Conservation (phyloP, 768 basidiomycete genomes). For the Leccinum arenicola region DNA sequence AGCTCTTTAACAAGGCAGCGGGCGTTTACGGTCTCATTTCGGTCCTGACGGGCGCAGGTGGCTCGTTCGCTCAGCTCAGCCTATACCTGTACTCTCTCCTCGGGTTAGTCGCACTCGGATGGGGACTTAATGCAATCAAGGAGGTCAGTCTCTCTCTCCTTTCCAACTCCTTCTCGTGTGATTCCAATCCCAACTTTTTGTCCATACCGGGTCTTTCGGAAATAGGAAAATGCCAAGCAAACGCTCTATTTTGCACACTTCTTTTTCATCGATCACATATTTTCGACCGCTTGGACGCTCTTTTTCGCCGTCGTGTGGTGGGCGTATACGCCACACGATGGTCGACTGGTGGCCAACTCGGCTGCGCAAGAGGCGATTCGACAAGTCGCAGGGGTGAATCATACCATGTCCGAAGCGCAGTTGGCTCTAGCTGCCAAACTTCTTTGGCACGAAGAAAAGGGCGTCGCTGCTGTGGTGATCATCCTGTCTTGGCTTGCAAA, state of each 20-base stretch:
- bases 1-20: conserved; percentile 96
- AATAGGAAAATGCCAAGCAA: conserved; percentile 83
- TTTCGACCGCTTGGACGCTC: conserved; percentile 89
- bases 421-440: conserved; percentile 68
- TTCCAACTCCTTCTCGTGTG: neutral
- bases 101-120: conserved; percentile 74
- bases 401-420: conserved; percentile 60
- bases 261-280: conserved; percentile 87
- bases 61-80: conserved; percentile 88
- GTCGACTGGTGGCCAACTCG: conserved; percentile 75
- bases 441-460: conserved; percentile 91
- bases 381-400: conserved; percentile 49
- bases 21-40: conserved; percentile 96
- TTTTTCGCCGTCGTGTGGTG: conserved; percentile 93
- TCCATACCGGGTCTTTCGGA: neutral
- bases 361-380: conserved; percentile 87
- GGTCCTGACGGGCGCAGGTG: conserved; percentile 84
- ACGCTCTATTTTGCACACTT: conserved; percentile 88
- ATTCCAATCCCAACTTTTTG: conserved; percentile 9
- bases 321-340: conserved; percentile 89
- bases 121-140: conserved; percentile 86
- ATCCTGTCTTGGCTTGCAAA: conserved; percentile 84
- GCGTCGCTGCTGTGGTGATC: conserved; percentile 73
- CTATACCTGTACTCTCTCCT: conserved; percentile 91
- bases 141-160: conserved; percentile 53